Evolutionary conservation across 768 basidiomycete species (phyloP).

Genomic region (Podaxis mareebaensis): DNA sequence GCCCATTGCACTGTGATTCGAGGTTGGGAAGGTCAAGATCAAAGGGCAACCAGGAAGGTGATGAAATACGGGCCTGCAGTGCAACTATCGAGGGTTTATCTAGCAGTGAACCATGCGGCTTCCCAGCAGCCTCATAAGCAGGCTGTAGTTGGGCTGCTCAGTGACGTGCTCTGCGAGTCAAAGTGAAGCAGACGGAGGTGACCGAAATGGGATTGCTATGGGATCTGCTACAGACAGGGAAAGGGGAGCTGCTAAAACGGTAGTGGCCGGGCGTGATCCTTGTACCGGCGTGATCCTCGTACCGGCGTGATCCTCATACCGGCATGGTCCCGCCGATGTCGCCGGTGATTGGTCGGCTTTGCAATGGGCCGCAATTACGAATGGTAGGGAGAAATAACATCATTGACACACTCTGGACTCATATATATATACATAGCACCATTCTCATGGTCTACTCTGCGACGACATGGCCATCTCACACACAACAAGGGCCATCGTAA

Average conservation of each 20-base stretch:
- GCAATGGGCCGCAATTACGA: no score
- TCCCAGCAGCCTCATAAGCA: not conserved
- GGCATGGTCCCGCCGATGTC: no score
- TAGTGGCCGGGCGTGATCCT: no score
- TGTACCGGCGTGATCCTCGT: no score
- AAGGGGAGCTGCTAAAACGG: not conserved
- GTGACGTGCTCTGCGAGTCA: not conserved
- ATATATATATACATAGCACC: not conserved
- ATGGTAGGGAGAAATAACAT: no score
- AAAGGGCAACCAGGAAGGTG: not conserved
- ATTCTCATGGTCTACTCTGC: not conserved
- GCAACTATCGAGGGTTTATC: not conserved
- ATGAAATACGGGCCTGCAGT: not conserved
- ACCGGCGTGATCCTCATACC: no score
- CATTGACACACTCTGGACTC: not conserved
- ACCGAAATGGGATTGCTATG: not conserved
- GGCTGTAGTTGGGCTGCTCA: not conserved
- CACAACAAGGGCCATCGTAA: conserved; percentile 10
- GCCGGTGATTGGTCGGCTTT: no score
- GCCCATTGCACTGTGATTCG: not conserved
- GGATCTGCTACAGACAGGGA: not conserved
- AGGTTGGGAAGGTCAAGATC: not conserved
- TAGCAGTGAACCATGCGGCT: not conserved
- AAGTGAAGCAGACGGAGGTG: not conserved
- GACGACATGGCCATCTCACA: not conserved